Evolutionary conservation across 2,329 filamentous ascomycete genomes (phyloP).

Genomic region (Aspergillus aculeatinus): DNA sequence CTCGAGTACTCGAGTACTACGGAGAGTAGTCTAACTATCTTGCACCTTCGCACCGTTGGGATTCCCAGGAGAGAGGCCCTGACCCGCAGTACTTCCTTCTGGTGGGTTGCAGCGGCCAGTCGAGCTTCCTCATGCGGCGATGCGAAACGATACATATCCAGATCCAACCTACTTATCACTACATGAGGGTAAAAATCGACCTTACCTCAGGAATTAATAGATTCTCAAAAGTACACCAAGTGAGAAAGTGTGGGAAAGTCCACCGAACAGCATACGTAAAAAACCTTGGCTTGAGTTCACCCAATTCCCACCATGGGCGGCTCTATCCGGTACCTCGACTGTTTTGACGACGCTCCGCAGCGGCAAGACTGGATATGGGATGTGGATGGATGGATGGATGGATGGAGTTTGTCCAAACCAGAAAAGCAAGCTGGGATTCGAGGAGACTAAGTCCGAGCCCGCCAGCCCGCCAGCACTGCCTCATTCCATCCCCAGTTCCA

Average conservation of each 20-base stretch:
- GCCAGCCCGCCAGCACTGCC: slow-evolving; percentile 25
- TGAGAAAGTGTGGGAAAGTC: neutral
- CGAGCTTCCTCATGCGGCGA: neutral
- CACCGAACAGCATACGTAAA: neutral
- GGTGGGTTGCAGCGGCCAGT: too few species aligned
- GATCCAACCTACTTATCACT: neutral
- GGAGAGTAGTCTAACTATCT: too few species aligned
- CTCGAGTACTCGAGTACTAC: too few species aligned
- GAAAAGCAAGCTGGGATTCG: neutral
- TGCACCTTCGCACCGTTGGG: too few species aligned
- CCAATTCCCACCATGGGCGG: neutral
- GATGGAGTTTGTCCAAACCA: neutral
- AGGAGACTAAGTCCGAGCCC: slow-evolving; percentile 7
- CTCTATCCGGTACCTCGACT: neutral
- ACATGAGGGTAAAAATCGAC: neutral
- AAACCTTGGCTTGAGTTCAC: neutral
- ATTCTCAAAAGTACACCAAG: too few species aligned
- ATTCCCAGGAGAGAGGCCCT: too few species aligned
- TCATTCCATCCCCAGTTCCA: slow-evolving; percentile 20
- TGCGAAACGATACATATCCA: neutral
- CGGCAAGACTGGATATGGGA: too few species aligned
- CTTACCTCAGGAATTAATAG: neutral
- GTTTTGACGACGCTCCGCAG: neutral
- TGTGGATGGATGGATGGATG: too few species aligned
- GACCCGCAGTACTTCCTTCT: too few species aligned